Evolutionary conservation across 176 grass and related monocot genomes (phyloP).

Genomic region (Canna indica): DNA sequence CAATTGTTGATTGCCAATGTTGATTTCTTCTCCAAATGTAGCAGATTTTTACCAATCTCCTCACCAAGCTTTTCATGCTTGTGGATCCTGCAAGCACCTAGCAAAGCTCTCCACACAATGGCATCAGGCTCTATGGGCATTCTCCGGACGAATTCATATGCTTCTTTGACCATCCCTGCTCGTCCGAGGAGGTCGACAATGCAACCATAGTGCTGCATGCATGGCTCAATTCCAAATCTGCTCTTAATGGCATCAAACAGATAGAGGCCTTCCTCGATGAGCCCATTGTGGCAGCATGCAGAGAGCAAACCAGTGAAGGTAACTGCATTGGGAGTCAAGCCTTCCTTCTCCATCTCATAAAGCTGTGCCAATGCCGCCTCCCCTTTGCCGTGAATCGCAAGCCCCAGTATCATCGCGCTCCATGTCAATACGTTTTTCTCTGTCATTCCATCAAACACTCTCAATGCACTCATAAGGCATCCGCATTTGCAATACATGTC

Average conservation of each 20-base stretch:
- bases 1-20: too few species aligned
- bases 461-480: too few species aligned
- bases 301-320: constrained; percentile 10
- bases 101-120: constrained; percentile 8
- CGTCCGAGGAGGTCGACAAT: constrained; percentile 15
- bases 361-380: background rate
- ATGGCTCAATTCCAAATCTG: constrained; percentile 1
- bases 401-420: constrained; percentile 3
- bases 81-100: constrained; percentile 9
- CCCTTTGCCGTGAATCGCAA: constrained; percentile 1
- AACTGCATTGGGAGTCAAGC: background rate
- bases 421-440: constrained; percentile 7
- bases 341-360: constrained; percentile 7
- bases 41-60: constrained; percentile 7
- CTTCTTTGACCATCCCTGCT: constrained; percentile 14
- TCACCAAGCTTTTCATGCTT: background rate
- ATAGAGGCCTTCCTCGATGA: constrained; percentile 4
- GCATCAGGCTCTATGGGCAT: constrained; percentile 7
- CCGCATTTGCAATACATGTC: constrained; percentile 24
- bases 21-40: background rate
- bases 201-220: constrained; percentile 13
- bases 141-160: too few species aligned
- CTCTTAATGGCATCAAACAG: constrained; percentile 12
- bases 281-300: constrained; percentile 8
- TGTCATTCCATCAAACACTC: constrained; percentile 4